phyloP scores from a whole-genome alignment of 192 early-diverging fungal genomes.

The Mortierella antarctica region DNA sequence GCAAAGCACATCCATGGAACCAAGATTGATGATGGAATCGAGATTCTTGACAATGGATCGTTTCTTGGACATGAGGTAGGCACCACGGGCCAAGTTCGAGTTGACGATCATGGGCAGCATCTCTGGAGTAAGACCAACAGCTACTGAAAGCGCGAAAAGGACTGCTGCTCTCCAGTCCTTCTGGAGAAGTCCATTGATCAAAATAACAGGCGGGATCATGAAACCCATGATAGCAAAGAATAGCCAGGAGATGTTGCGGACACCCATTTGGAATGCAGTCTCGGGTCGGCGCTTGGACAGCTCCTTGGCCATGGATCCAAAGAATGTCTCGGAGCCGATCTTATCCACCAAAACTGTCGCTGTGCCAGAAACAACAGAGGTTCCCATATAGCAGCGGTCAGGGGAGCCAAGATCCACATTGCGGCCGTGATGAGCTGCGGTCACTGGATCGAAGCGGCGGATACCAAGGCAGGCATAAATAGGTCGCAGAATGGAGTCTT shows the following conservation, averaged over 20 bases:
- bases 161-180: conserved; percentile 46
- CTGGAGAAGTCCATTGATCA: conserved; percentile 56
- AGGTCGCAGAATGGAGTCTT: conserved; percentile 13
- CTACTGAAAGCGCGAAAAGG: conserved; percentile 60
- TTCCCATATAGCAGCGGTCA: conserved; percentile 57
- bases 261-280: conserved; percentile 59
- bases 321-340: conserved; percentile 58
- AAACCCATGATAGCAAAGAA: conserved; percentile 55
- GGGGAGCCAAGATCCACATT: conserved; percentile 42
- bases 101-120: conserved; percentile 68
- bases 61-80: conserved; percentile 54
- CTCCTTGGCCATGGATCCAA: conserved; percentile 56
- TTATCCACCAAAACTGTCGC: conserved; percentile 57
- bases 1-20: conserved; percentile 60
- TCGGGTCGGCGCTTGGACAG: conserved; percentile 30
- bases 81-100: conserved; percentile 63
- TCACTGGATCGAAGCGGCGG: conserved; percentile 28
- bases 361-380: conserved; percentile 59
- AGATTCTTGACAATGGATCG: conserved; percentile 62
- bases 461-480: conserved; percentile 38
- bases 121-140: conserved; percentile 65
- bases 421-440: not conserved
- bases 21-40: conserved; percentile 61
- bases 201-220: conserved; percentile 59
- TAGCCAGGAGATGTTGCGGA: conserved; percentile 59